Evolutionary conservation across 2,329 filamentous ascomycete species (phyloP).

Genomic region (Clonostachys chloroleuca): DNA sequence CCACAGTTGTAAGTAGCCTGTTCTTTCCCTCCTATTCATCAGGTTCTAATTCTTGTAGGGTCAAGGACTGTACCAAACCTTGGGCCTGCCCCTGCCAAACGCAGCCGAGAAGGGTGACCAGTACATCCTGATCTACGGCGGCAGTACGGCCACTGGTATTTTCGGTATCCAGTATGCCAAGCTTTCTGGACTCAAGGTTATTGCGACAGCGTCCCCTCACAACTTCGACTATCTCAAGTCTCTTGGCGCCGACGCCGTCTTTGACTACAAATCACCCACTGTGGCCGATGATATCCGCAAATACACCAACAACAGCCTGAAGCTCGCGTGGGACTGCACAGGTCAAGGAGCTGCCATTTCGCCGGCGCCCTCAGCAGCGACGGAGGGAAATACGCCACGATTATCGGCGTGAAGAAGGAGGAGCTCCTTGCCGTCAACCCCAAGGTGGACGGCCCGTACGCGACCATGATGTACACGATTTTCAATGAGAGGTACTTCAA

Average conservation of each 20-base stretch:
- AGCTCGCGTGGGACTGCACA: slow-evolving; percentile 12
- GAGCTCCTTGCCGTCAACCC: slow-evolving; percentile 7
- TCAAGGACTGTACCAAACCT: slow-evolving; percentile 40
- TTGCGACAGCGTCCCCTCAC: slow-evolving; percentile 29
- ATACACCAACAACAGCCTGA: slow-evolving; percentile 11
- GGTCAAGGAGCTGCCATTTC: background rate
- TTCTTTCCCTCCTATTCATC: fast-evolving
- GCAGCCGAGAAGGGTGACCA: slow-evolving; percentile 24
- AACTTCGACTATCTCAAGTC: slow-evolving; percentile 27
- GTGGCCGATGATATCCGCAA: slow-evolving; percentile 15
- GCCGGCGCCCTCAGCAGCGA: background rate
- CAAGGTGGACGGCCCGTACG: background rate
- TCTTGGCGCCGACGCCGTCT: slow-evolving; percentile 37
- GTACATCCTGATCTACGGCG: slow-evolving; percentile 38
- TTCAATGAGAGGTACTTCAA: slow-evolving; percentile 21
- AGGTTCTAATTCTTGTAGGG: slow-evolving; percentile 9
- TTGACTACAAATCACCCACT: slow-evolving; percentile 35
- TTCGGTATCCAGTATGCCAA: slow-evolving; percentile 40
- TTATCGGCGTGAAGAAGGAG: background rate
- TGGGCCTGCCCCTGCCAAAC: slow-evolving; percentile 40
- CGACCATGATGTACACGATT: slow-evolving; percentile 26
- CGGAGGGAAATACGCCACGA: background rate
- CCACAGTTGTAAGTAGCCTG: slow-evolving; percentile 23
- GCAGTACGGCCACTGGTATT: slow-evolving; percentile 51
- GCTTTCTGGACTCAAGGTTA: slow-evolving; percentile 29